Evolutionary conservation across 2,329 filamentous ascomycete species (phyloP), one percentile per base, ranked within the genome.

Genomic region (Fusarium incarnatum): DNA sequence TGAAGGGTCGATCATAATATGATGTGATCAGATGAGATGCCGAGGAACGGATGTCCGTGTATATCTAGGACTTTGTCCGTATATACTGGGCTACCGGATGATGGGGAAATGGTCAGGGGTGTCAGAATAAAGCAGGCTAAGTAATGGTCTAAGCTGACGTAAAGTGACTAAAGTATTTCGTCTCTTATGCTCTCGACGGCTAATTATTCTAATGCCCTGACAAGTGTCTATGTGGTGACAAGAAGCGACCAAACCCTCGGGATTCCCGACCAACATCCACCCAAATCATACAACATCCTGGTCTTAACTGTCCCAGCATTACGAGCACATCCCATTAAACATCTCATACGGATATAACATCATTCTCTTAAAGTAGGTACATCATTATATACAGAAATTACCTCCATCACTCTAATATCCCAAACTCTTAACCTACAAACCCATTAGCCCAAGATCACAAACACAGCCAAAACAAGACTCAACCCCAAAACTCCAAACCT

Each of bases 381-480:
- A 25, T 25, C 25, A 25, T 25, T 27, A 27, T 27, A 27, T 28
- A 40, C 16, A 18, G 9, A 12, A 10, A 12, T 15, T n/a, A 18
- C 10, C 25, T 18, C 4, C n/a, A 12, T 4, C 6, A 13, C 25
- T 28, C 53, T 41, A 56, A 22, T 46, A 54, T 28, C 0, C 12
- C 6, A 47, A 9, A 22, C 22, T 6, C 34, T 55, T 23, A 27
- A 66, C 52, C 72, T 75, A 30, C 47, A 41, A 32, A 44, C 23
- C 34, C 27, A 66, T 75, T 71, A 73, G 70, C 73, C 70, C 55
- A 72, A 41, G 49, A 25, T 57, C 20, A 37, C 30, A 41, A 73
- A 41, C 3, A 16, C 47, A 6, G 16, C 49, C 15, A 60, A 22
- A 12, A 16, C 5, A 1, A 18, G 15, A 34, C 32, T 18, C 1